Evolutionary conservation across 2,329 filamentous ascomycete species (phyloP).

Genomic region (Ophiostoma perfectum): DNA sequence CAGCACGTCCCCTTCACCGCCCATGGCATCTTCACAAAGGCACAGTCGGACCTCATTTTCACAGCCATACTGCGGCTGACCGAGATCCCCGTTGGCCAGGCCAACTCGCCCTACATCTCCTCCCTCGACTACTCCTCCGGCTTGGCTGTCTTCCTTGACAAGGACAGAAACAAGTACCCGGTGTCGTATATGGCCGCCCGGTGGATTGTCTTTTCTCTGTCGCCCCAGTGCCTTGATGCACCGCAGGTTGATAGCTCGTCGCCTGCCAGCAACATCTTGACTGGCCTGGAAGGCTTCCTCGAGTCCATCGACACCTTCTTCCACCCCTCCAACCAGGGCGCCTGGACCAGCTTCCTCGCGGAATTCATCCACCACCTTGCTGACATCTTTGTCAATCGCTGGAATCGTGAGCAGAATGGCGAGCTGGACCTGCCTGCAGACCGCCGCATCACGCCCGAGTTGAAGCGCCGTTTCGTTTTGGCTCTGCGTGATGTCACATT

Average conservation of each 20-base stretch:
- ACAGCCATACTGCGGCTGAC: slow-evolving; percentile 83
- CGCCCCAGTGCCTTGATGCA: slow-evolving; percentile 70
- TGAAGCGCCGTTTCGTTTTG: slow-evolving; percentile 85
- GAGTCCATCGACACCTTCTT: slow-evolving; percentile 98
- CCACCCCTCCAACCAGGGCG: slow-evolving; percentile 91
- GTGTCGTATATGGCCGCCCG: slow-evolving; percentile 86
- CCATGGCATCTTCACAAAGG: slow-evolving; percentile 84
- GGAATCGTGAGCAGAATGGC: slow-evolving; percentile 90
- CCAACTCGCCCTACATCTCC: slow-evolving; percentile 81
- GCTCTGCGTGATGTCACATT: slow-evolving; percentile 89
- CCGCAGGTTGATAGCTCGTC: slow-evolving; percentile 8
- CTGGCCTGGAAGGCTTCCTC: slow-evolving; percentile 82
- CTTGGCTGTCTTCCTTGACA: slow-evolving; percentile 77
- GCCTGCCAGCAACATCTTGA: slow-evolving; percentile 66
- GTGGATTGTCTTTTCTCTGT: slow-evolving; percentile 89
- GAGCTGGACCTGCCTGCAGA: slow-evolving; percentile 83
- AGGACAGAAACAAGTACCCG: slow-evolving; percentile 90
- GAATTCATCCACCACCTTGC: slow-evolving; percentile 89
- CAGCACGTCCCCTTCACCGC: slow-evolving; percentile 73
- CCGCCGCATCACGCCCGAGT: slow-evolving; percentile 68
- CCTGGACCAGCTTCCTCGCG: slow-evolving; percentile 83
- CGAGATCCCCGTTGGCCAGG: slow-evolving; percentile 94
- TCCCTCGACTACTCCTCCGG: slow-evolving; percentile 78
- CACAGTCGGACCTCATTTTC: slow-evolving; percentile 89
- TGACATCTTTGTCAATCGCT: slow-evolving; percentile 94